These are phyloP conservation scores for Torulaspora delbrueckii DNA, from an alignment of 805 yeast species.

Conservation along the genomic window DNA sequence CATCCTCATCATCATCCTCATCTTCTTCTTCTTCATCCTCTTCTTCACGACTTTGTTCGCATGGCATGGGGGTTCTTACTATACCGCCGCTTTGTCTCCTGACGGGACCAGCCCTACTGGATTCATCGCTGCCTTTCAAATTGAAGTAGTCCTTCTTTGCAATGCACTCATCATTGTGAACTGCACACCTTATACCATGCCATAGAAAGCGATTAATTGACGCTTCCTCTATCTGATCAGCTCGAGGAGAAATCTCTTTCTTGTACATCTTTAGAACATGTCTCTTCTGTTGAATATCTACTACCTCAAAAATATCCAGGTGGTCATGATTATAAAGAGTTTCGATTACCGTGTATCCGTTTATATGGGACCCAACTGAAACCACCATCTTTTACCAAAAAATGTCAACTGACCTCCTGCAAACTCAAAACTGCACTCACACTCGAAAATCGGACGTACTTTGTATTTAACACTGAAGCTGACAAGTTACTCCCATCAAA, in stretches of 20 bases:
- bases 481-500: not conserved
- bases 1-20: slow-evolving; percentile 1
- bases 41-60: not conserved
- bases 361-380: slow-evolving; percentile 3
- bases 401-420: not conserved
- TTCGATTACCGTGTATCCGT: slow-evolving; percentile 3
- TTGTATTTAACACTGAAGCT: not conserved
- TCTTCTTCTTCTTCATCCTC: slow-evolving; percentile 1
- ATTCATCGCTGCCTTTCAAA: not conserved
- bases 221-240: not conserved
- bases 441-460: not conserved
- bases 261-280: slow-evolving; percentile 5
- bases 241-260: not conserved
- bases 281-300: not conserved
- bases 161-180: not conserved
- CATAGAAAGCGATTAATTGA: slow-evolving; percentile 1
- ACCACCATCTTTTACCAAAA: not conserved
- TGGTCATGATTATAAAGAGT: not conserved
- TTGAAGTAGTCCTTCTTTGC: slow-evolving; percentile 5
- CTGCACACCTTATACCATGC: slow-evolving; percentile 1
- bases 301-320: slow-evolving; percentile 5
- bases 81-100: slow-evolving; percentile 7
- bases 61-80: slow-evolving; percentile 13
- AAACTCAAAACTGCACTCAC: not conserved
- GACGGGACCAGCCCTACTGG: slow-evolving; percentile 2